Conservation (phyloP, 768 basidiomycete genomes). For the Pholiota conissans region DNA sequence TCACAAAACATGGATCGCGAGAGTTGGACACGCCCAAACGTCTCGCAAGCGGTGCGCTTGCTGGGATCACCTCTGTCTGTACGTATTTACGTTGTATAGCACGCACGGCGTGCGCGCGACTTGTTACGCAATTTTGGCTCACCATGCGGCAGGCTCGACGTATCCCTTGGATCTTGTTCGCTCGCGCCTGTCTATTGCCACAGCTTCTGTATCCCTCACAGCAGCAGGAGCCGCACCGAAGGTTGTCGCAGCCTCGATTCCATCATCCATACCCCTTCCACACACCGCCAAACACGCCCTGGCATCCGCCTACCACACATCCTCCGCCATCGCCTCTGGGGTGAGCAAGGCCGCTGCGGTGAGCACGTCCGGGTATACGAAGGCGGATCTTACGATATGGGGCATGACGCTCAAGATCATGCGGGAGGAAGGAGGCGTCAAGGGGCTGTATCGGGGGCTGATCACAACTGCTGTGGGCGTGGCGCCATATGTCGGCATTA, state of each 20-base stretch:
- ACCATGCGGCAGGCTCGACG: slow-evolving; percentile 59
- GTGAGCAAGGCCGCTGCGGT: slow-evolving; percentile 15
- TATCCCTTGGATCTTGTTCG: slow-evolving; percentile 95
- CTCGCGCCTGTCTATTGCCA: slow-evolving; percentile 89
- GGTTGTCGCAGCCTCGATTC: slow-evolving; percentile 20
- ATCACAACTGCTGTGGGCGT: slow-evolving; percentile 86
- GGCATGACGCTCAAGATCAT: slow-evolving; percentile 75
- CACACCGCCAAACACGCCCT: slow-evolving; percentile 32
- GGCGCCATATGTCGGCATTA: slow-evolving; percentile 88
- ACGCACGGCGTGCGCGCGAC: background rate
- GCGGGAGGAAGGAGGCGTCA: slow-evolving; percentile 81
- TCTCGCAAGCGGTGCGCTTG: slow-evolving; percentile 83
- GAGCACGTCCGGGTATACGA: background rate
- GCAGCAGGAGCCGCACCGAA: slow-evolving; percentile 28
- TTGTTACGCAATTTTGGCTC: background rate
- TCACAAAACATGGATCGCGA: slow-evolving; percentile 66
- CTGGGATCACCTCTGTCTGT: slow-evolving; percentile 96
- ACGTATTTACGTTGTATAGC: slow-evolving; percentile 30
- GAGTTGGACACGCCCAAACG: slow-evolving; percentile 89
- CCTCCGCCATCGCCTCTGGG: slow-evolving; percentile 33
- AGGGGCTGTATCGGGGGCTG: slow-evolving; percentile 84
- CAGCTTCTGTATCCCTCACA: slow-evolving; percentile 55
- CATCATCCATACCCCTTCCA: slow-evolving; percentile 12
- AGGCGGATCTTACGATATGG: slow-evolving; percentile 37
- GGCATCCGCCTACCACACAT: slow-evolving; percentile 58